These are phyloP conservation scores for Pichia sp. DNA, from an alignment of 1,139 yeast species.

Conservation along the genomic window DNA sequence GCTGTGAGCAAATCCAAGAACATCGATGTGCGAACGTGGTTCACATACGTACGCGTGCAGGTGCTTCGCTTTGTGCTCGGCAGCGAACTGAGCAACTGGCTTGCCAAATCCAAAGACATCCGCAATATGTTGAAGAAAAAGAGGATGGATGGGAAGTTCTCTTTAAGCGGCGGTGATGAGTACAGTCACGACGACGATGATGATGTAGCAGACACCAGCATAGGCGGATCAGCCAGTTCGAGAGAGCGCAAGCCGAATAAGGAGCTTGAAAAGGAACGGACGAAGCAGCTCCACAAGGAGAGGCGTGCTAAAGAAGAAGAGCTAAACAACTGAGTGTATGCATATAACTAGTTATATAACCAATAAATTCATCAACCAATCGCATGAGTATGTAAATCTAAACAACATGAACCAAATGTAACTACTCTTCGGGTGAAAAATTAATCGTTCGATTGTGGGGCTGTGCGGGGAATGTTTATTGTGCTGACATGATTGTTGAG, in stretches of 20 bases:
- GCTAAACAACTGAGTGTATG: neutral
- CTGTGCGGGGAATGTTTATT: neutral
- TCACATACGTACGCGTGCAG: slow-evolving; percentile 54
- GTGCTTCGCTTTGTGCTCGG: slow-evolving; percentile 71
- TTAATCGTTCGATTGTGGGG: neutral
- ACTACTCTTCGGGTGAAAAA: neutral
- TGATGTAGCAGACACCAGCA: neutral
- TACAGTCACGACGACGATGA: slow-evolving; percentile 11
- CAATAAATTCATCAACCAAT: no score
- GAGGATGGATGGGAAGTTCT: neutral
- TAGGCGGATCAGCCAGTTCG: neutral
- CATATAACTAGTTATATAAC: no score
- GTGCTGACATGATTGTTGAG: neutral
- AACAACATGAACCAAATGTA: neutral
- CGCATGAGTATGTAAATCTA: no score
- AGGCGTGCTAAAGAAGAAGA: slow-evolving; percentile 7
- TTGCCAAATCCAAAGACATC: slow-evolving; percentile 17
- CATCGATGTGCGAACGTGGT: slow-evolving; percentile 65
- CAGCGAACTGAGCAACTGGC: slow-evolving; percentile 59
- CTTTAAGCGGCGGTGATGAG: neutral
- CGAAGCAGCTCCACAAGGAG: slow-evolving; percentile 1
- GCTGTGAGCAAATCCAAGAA: slow-evolving; percentile 50
- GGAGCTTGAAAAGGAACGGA: slow-evolving; percentile 10
- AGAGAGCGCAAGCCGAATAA: slow-evolving; percentile 1
- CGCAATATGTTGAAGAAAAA: slow-evolving; percentile 15